Percentiles rank a stretch among this genome's conserved stretches.
Conservation (phyloP, 1,284 basidiomycete genomes). For the Trametes pubescens region DNA sequence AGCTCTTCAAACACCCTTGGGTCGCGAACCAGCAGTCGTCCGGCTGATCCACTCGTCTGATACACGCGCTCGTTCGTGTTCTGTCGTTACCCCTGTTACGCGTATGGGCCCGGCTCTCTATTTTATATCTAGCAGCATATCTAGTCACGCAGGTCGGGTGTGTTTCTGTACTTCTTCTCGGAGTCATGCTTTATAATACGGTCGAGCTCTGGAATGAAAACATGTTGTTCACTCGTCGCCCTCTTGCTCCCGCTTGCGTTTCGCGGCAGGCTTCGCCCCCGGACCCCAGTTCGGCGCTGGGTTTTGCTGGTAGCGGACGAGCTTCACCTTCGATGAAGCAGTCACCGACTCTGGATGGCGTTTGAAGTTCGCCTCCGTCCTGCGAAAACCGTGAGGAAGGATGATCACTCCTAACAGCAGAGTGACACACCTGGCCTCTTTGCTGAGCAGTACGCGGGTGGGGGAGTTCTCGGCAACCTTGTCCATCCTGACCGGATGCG, state of each 20-base stretch:
- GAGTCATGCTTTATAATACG: slow-evolving; percentile 31
- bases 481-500: slow-evolving; percentile 84
- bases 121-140: slow-evolving; percentile 34
- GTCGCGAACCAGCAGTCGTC: slow-evolving; percentile 46
- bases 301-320: slow-evolving; percentile 93
- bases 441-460: slow-evolving; percentile 67
- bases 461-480: slow-evolving; percentile 80
- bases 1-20: slow-evolving; percentile 82
- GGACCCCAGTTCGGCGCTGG: slow-evolving; percentile 95
- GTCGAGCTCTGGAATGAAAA: slow-evolving; percentile 29
- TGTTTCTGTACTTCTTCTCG: slow-evolving; percentile 23
- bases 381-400: slow-evolving; percentile 39
- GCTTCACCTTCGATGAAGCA: slow-evolving; percentile 69
- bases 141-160: slow-evolving; percentile 27
- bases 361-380: slow-evolving; percentile 76
- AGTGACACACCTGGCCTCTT: slow-evolving; percentile 66
- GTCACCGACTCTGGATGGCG: slow-evolving; percentile 72
- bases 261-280: slow-evolving; percentile 62
- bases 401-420: background rate
- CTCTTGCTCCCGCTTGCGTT: slow-evolving; percentile 56
- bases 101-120: slow-evolving; percentile 11
- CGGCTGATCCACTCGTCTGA: slow-evolving; percentile 19
- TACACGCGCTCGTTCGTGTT: slow-evolving; percentile 15
- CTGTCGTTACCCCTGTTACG: background rate
- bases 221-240: slow-evolving; percentile 38